Evolutionary conservation across 192 early-diverging fungal genomes (phyloP).

Genomic region (Entomortierella lignicola): DNA sequence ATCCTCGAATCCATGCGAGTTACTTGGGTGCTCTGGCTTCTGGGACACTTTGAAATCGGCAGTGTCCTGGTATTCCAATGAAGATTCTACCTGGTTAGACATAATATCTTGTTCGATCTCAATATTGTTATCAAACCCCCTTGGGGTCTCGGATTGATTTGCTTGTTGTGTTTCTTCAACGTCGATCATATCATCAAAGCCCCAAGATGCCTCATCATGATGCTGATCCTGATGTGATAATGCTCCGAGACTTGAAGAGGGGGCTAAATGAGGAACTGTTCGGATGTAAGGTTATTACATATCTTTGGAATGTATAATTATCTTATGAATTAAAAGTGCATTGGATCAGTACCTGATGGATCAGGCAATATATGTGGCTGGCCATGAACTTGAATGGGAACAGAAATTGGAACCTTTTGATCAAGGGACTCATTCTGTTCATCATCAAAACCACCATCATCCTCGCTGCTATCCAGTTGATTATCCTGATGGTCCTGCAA

Average conservation of each 20-base stretch:
- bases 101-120: neutral
- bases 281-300: neutral
- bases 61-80: neutral
- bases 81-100: neutral
- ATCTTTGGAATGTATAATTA: neutral
- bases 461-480: constrained; percentile 43
- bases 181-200: constrained; percentile 19
- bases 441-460: constrained; percentile 16
- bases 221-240: neutral
- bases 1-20: constrained; percentile 29
- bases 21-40: neutral
- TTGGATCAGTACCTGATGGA: constrained; percentile 5
- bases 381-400: neutral
- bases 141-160: neutral
- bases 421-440: neutral
- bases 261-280: neutral
- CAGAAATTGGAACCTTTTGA: neutral
- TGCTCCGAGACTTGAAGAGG: neutral
- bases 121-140: constrained; percentile 10
- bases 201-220: constrained; percentile 20
- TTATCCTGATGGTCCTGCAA: constrained; percentile 37
- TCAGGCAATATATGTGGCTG: neutral
- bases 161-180: neutral
- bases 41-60: neutral
- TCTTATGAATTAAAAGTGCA: neutral